Evolutionary conservation across 1,139 yeast genomes (phyloP).

Genomic region (Meyerozyma elateridarum): DNA sequence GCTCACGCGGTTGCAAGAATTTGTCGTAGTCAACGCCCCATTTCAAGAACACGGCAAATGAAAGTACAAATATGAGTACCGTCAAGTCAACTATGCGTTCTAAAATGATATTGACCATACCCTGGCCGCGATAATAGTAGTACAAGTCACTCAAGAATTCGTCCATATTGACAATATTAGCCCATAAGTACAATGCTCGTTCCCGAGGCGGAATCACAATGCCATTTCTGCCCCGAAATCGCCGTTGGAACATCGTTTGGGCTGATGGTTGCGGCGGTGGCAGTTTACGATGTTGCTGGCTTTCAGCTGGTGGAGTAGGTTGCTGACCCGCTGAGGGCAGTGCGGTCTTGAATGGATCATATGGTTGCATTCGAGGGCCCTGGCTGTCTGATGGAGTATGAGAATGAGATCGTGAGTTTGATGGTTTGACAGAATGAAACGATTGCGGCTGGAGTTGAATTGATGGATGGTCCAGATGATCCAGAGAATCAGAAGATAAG

Average conservation of each 20-base stretch:
- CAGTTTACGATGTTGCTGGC: slow-evolving; percentile 5
- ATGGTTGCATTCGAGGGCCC: neutral
- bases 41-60: slow-evolving; percentile 72
- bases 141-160: slow-evolving; percentile 79
- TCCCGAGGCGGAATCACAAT: slow-evolving; percentile 56
- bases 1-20: slow-evolving; percentile 32
- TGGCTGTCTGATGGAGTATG: slow-evolving; percentile 8
- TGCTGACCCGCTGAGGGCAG: too few relatives aligned
- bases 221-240: slow-evolving; percentile 7
- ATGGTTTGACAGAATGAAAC: slow-evolving; percentile 2
- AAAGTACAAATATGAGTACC: slow-evolving; percentile 73
- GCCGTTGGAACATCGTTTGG: slow-evolving; percentile 13
- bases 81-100: slow-evolving; percentile 61
- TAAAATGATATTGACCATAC: slow-evolving; percentile 70
- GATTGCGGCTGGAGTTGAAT: slow-evolving; percentile 3
- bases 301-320: too few relatives aligned
- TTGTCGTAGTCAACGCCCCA: slow-evolving; percentile 71
- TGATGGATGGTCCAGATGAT: slow-evolving; percentile 5
- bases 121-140: slow-evolving; percentile 79
- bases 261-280: slow-evolving; percentile 7
- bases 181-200: slow-evolving; percentile 92
- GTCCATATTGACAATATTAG: slow-evolving; percentile 88
- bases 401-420: slow-evolving; percentile 3
- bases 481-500: slow-evolving; percentile 6
- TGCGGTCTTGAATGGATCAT: slow-evolving; percentile 5